Percentiles rank a stretch among this genome's conserved stretches.
phyloP scores from a whole-genome alignment of 2,329 filamentous ascomycete species.

The Aspergillus persii region DNA sequence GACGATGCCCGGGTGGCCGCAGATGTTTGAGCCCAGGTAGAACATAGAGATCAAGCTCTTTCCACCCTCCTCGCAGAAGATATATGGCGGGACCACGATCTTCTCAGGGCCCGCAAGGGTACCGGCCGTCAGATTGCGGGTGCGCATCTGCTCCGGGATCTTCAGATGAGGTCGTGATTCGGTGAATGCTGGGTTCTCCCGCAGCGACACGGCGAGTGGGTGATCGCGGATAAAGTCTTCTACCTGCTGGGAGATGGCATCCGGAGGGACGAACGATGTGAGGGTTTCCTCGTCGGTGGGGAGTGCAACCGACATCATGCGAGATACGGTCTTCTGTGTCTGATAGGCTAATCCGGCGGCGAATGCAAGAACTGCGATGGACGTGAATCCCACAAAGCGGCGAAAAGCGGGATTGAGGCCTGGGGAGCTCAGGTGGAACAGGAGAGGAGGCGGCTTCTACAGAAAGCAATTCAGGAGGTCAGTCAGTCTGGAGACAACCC shows the following conservation, averaged over 20 bases:
- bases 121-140: slow-evolving; percentile 77
- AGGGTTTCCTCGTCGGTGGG: slow-evolving; percentile 73
- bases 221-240: slow-evolving; percentile 74
- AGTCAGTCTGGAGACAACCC: neutral
- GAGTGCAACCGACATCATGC: slow-evolving; percentile 36
- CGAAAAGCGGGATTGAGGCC: slow-evolving; percentile 31
- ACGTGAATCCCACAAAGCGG: slow-evolving; percentile 36
- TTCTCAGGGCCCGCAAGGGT: slow-evolving; percentile 72
- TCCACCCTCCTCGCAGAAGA: slow-evolving; percentile 70
- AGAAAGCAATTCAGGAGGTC: neutral
- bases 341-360: slow-evolving; percentile 29
- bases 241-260: slow-evolving; percentile 56
- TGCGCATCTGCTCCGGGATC: slow-evolving; percentile 68
- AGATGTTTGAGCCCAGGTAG: slow-evolving; percentile 76
- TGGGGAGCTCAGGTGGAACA: slow-evolving; percentile 8
- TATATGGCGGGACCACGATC: slow-evolving; percentile 76
- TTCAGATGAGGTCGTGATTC: slow-evolving; percentile 86
- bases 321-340: slow-evolving; percentile 23
- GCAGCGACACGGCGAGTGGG: slow-evolving; percentile 68
- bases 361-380: slow-evolving; percentile 36
- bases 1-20: slow-evolving; percentile 85
- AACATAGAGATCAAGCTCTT: slow-evolving; percentile 69
- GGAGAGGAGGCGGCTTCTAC: neutral
- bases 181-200: slow-evolving; percentile 62
- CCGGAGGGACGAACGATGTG: slow-evolving; percentile 58